Percentiles rank a stretch among this genome's conserved stretches.
These are phyloP conservation scores for Salix viminalis DNA, from an alignment of 345 rosid genomes.

Conservation along the genomic window DNA sequence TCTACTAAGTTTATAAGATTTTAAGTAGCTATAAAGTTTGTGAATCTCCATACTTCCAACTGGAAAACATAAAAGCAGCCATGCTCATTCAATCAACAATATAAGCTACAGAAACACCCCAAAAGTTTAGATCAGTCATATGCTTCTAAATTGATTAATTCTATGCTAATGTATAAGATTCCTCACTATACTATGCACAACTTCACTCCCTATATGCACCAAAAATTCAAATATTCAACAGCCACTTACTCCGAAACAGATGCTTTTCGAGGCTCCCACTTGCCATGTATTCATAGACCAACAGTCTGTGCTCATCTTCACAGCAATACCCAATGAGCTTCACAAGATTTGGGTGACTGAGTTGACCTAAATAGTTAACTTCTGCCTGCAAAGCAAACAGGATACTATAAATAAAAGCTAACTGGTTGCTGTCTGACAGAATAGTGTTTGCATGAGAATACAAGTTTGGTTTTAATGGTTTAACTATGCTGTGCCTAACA, in stretches of 20 bases:
- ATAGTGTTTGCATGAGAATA: neutral
- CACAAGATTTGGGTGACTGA: slow-evolving; percentile 87
- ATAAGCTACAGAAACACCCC: neutral
- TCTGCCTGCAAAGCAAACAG: slow-evolving; percentile 64
- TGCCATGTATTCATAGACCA: slow-evolving; percentile 92
- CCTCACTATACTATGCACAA: neutral
- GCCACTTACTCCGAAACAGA: slow-evolving; percentile 86
- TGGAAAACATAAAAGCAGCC: too few relatives aligned
- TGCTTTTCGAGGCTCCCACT: slow-evolving; percentile 91
- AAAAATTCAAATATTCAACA: neutral
- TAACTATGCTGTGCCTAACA: neutral
- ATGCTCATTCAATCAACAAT: neutral
- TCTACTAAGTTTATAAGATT: neutral
- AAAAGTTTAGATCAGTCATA: neutral
- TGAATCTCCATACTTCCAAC: neutral
- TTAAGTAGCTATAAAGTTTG: neutral
- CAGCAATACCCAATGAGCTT: slow-evolving; percentile 98
- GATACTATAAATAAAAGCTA: neutral
- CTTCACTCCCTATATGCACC: neutral
- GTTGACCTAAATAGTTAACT: slow-evolving; percentile 88
- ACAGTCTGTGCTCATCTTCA: slow-evolving; percentile 85
- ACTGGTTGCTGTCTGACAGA: neutral
- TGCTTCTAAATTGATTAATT: neutral
- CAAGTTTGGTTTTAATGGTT: neutral
- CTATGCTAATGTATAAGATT: neutral